Conservation (phyloP, 805 yeast genomes). For the Ogataea ramenticola region DNA sequence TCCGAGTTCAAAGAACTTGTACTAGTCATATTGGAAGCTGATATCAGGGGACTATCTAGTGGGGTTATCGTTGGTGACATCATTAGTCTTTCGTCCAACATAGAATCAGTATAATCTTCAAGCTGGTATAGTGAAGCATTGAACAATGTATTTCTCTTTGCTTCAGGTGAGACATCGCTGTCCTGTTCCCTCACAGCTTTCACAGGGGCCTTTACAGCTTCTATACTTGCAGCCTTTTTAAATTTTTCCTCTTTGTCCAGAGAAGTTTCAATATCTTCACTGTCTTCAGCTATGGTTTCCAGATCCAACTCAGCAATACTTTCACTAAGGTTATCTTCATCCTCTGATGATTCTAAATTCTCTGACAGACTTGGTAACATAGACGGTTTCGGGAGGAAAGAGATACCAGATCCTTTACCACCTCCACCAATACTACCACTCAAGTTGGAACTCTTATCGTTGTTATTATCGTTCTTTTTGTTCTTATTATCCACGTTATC, state of each 20-base stretch:
- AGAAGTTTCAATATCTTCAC: no score
- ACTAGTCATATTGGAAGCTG: not conserved
- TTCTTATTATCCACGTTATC: no score
- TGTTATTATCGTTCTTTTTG: no score
- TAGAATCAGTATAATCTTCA: conserved; percentile 3
- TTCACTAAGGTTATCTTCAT: not conserved
- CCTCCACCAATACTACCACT: no score
- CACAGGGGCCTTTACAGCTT: conserved; percentile 1
- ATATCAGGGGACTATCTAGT: not conserved
- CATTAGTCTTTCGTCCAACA: conserved; percentile 10
- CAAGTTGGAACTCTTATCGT: no score
- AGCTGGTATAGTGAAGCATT: conserved; percentile 23
- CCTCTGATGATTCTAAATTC: not conserved
- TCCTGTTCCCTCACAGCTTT: conserved; percentile 6
- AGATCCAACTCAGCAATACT: conserved; percentile 5
- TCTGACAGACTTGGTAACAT: not conserved
- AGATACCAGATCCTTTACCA: no score
- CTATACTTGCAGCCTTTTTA: conserved; percentile 2
- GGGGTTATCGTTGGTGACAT: conserved; percentile 10
- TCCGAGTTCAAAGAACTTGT: not conserved
- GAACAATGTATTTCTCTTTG: conserved; percentile 21
- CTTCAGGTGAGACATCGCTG: conserved; percentile 18
- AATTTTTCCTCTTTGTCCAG: conserved; percentile 3
- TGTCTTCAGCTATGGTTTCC: not conserved
- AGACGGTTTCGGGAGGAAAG: not conserved